phyloP scores from a whole-genome alignment of 2,329 filamentous ascomycete genomes.

The Onygena corvina region DNA sequence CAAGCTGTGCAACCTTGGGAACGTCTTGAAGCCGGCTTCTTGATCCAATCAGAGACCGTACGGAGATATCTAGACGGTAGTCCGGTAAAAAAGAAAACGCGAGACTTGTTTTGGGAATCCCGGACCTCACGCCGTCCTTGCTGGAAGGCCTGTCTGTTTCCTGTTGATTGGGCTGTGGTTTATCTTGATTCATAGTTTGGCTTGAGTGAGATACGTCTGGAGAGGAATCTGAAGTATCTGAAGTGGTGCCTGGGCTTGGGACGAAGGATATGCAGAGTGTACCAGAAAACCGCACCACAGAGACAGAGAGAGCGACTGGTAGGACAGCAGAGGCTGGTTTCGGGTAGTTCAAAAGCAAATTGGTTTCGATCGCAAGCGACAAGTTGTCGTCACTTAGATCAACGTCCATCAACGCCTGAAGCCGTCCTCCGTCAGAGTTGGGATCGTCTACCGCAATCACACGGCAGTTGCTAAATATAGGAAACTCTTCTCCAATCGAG shows the following conservation, averaged over 20 bases:
- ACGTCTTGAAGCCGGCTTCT: constrained; percentile 53
- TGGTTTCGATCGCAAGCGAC: constrained; percentile 87
- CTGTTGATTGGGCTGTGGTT: not conserved
- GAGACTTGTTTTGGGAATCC: constrained; percentile 67
- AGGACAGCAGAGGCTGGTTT: constrained; percentile 78
- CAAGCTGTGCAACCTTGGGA: constrained; percentile 53
- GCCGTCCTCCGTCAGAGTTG: constrained; percentile 53
- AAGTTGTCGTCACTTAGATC: constrained; percentile 86
- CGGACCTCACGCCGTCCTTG: constrained; percentile 22
- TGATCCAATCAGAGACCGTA: constrained; percentile 51
- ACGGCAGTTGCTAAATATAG: constrained; percentile 95
- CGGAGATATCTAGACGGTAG: constrained; percentile 54
- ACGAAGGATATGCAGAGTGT: constrained; percentile 90
- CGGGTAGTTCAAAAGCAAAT: constrained; percentile 85
- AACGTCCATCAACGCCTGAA: constrained; percentile 94
- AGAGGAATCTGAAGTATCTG: constrained; percentile 8
- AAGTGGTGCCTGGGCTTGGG: constrained; percentile 42
- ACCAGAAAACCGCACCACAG: constrained; percentile 85
- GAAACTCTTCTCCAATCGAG: constrained; percentile 89
- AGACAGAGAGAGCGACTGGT: constrained; percentile 82
- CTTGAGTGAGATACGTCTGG: constrained; percentile 22
- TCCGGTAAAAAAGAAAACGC: constrained; percentile 72
- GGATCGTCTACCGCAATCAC: constrained; percentile 65
- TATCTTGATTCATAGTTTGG: not conserved
- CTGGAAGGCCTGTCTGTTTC: not conserved